Percentiles rank a stretch among this genome's conserved stretches.
Conservation (phyloP, 148 eudicot genomes). For the Bassia scoparia region DNA sequence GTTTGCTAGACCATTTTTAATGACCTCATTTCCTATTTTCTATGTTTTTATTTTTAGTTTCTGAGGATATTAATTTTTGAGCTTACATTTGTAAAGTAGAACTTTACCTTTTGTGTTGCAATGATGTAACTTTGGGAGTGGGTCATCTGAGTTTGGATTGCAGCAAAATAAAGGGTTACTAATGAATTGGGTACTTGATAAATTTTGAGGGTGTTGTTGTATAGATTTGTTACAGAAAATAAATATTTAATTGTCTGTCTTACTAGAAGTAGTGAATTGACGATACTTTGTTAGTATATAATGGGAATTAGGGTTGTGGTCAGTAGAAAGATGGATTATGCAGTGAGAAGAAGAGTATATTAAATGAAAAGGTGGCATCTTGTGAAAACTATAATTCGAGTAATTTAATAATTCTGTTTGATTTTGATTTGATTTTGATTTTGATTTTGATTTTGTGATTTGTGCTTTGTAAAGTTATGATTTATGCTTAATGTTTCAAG, state of each 20-base stretch:
- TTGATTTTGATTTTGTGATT: neutral
- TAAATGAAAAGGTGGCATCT: neutral
- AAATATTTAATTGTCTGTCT: neutral
- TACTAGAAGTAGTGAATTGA: slow-evolving; percentile 2
- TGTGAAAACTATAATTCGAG: neutral
- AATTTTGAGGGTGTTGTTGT: neutral
- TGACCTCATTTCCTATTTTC: neutral
- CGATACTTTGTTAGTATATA: slow-evolving; percentile 10
- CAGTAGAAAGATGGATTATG: neutral
- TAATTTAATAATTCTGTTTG: neutral
- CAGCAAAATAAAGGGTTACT: neutral
- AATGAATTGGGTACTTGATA: too few species aligned
- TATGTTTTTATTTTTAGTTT: neutral
- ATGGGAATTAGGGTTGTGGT: neutral
- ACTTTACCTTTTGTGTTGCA: neutral
- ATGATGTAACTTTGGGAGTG: slow-evolving; percentile 21
- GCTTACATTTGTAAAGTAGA: neutral
- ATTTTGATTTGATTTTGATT: neutral
- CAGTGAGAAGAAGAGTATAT: too few species aligned
- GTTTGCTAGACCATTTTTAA: neutral
- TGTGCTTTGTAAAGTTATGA: slow-evolving; percentile 10
- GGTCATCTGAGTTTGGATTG: slow-evolving; percentile 7
- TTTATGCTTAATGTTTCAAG: neutral
- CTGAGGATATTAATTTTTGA: neutral
- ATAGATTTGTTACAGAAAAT: neutral